phyloP scores from a whole-genome alignment of 129 eudicot species.

The Helianthus annuus region DNA sequence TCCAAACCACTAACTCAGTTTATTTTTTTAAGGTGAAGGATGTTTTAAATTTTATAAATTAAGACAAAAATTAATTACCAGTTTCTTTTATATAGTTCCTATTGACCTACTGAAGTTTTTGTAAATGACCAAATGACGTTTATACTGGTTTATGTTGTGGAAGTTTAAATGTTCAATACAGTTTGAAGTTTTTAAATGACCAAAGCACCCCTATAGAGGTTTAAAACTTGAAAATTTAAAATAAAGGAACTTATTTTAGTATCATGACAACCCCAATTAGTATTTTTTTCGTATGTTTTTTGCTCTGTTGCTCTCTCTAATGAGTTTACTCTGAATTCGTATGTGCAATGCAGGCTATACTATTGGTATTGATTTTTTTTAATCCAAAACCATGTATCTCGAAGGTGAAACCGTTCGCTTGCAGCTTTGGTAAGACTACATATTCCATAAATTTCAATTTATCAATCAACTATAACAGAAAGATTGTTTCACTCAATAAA shows the following conservation, averaged over 20 bases:
- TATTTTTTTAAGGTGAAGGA: too few species aligned
- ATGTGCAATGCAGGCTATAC: conserved; percentile 60
- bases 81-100: background rate
- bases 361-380: conserved; percentile 68
- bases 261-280: background rate
- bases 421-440: conserved; percentile 66
- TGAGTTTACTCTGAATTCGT: conserved; percentile 8
- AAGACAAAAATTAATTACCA: too few species aligned
- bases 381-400: conserved; percentile 83
- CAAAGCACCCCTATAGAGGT: background rate
- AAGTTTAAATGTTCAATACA: background rate
- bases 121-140: background rate
- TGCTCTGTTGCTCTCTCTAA: background rate
- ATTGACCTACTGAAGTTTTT: background rate
- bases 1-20: too few species aligned
- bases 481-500: background rate
- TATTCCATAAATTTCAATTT: background rate
- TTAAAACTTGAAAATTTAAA: background rate
- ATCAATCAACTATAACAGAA: background rate
- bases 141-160: background rate
- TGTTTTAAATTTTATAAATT: too few species aligned
- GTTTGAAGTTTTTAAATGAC: background rate
- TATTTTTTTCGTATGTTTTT: too few species aligned
- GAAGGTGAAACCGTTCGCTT: conserved; percentile 86
- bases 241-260: background rate